Evolutionary conservation across 768 basidiomycete genomes (phyloP).

Genomic region (Cystofilobasidium capitatum): DNA sequence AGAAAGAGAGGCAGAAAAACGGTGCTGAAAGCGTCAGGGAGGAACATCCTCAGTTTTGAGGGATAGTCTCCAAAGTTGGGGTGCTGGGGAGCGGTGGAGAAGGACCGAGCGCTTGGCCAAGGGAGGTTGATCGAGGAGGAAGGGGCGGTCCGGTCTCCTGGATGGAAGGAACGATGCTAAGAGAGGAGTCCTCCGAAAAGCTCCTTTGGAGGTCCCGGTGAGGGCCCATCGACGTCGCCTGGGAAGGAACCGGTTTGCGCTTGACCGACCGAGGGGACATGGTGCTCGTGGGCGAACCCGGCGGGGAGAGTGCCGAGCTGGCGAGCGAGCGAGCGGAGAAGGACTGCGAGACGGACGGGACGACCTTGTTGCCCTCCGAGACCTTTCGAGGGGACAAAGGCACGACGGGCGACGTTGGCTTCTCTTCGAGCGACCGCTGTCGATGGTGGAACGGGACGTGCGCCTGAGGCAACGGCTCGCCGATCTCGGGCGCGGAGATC

Average conservation of each 20-base stretch:
- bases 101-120: not conserved
- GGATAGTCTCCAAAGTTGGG: no score
- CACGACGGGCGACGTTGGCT: not conserved
- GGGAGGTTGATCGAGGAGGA: not conserved
- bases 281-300: constrained; percentile 1
- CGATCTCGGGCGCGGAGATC: constrained; percentile 4
- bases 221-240: not conserved
- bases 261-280: constrained; percentile 3
- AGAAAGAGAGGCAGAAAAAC: no score
- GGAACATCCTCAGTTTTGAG: no score
- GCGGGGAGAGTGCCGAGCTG: not conserved
- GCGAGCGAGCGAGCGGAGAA: not conserved
- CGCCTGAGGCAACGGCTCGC: not conserved
- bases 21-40: no score
- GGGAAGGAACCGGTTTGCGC: constrained; percentile 6
- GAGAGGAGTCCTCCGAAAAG: constrained; percentile 1
- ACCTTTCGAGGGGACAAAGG: not conserved
- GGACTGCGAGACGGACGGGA: not conserved
- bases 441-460: constrained; percentile 2
- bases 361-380: not conserved
- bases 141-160: not conserved
- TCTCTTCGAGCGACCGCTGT: not conserved
- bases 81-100: no score
- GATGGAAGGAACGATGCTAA: not conserved
- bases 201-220: not conserved